Evolutionary conservation across 441 rosid species (phyloP), one percentile per base, ranked within the genome.

Genomic region (Erodium chrysanthum): DNA sequence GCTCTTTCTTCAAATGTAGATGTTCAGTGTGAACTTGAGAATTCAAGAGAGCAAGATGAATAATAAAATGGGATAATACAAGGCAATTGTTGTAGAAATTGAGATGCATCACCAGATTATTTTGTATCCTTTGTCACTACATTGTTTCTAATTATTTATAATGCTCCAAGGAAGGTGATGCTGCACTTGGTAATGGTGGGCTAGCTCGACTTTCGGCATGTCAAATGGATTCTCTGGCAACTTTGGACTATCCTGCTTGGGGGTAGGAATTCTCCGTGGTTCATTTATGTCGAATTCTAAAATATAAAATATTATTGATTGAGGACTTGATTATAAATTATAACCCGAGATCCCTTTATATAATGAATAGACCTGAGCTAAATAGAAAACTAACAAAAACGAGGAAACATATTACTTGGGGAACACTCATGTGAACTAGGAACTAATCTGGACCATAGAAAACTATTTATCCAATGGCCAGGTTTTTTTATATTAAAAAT

Each of bases 151-250:
- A 63, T 63, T 63, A 60, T 15, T 29, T 29, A 4, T 15, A 63
- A 60, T 67, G 65, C 20, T 33, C 40, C 58, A 60, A 72, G 75
- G 75, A 72, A 61, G 66, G 71, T 66, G 75, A 72, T 72, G 75
- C 75, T 60, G 75, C 75, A 21, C 75, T 72, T 72, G 75, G 75
- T 44, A 72, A 72, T 61, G 75, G 75, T n/a, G 75, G 75, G 9
- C 75, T 72, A 5, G 75, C 66, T 61, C 66, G 75, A 33, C 67
- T 72, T 3, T 48, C 75, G 21, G 70, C 75, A 50, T 72, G 75
- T 27, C 66, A 66, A 58, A 56, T 72, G 65, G 75, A 72, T 37
- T 72, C 75, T 33, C 67, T 72, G 37, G 75, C 75, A 62, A 72
- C 70, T n/a, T 68, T 72, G 29, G 68, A 67, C 63, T 72, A 72